phyloP scores from a whole-genome alignment of 2,329 filamentous ascomycete species.

The Cladorrhinum sp. region DNA sequence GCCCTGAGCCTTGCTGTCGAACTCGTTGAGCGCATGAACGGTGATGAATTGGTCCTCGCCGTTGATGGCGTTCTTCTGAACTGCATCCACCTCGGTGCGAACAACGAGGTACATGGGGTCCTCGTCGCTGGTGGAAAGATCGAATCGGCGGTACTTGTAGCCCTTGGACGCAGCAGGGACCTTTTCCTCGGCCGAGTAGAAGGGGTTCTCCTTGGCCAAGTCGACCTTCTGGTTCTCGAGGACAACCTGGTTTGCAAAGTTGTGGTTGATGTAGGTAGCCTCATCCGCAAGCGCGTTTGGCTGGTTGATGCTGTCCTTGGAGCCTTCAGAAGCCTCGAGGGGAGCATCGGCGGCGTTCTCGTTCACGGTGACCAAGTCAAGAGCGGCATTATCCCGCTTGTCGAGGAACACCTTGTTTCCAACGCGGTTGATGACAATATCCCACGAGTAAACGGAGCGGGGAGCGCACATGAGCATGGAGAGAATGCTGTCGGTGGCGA shows the following conservation, averaged over 20 bases:
- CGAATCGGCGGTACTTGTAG: slow-evolving; percentile 98
- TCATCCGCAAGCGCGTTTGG: slow-evolving; percentile 91
- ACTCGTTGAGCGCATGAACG: slow-evolving; percentile 97
- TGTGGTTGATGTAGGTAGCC: slow-evolving; percentile 99
- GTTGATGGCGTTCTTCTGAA: slow-evolving; percentile 89
- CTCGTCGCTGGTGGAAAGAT: slow-evolving; percentile 90
- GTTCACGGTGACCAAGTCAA: slow-evolving; percentile 98
- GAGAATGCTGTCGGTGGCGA: slow-evolving; percentile 93
- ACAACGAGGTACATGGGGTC: slow-evolving; percentile 91
- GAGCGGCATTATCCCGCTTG: slow-evolving; percentile 91
- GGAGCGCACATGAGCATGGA: slow-evolving; percentile 99
- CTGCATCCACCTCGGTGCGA: slow-evolving; percentile 90
- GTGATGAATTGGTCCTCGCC: slow-evolving; percentile 89
- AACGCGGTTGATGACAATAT: slow-evolving; percentile 89
- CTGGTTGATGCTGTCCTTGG: slow-evolving; percentile 93
- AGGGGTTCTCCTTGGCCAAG: slow-evolving; percentile 88
- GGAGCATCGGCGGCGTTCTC: slow-evolving; percentile 97
- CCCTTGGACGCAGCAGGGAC: slow-evolving; percentile 93
- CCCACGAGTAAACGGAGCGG: slow-evolving; percentile 96
- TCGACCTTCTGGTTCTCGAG: slow-evolving; percentile 76
- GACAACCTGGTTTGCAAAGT: slow-evolving; percentile 96
- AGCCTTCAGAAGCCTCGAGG: slow-evolving; percentile 84
- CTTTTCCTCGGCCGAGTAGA: slow-evolving; percentile 90
- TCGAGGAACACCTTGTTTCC: slow-evolving; percentile 98
- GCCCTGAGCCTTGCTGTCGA: slow-evolving; percentile 96